Evolutionary conservation across 352 stramenopile species (phyloP), one percentile per base, ranked within the genome.

Genomic region (Phytophthora gonapodyides): DNA sequence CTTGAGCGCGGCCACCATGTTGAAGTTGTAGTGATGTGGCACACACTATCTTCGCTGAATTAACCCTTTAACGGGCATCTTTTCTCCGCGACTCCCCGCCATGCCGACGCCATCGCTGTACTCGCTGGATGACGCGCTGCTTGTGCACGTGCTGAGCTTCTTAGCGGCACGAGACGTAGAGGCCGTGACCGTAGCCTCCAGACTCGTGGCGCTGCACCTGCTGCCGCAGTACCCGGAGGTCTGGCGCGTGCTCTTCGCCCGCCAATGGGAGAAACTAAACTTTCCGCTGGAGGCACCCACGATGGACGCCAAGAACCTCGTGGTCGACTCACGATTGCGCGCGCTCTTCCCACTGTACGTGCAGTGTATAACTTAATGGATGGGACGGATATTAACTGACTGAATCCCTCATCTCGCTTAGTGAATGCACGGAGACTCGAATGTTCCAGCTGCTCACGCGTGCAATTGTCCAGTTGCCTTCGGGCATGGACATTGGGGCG

Each of bases 401-500:
- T 43, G 17, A 21, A 27, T 27, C 24, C 24, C 24, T 31, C 15
- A 5, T 43, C 7, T 19, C n/a, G 0, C 38, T 16, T 57, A 87
- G 75, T 41, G 46, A 58, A 16, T 78, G 50, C 47, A 71, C 67
- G 10, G 81, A 91, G 44, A 84, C 75, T 31, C 80, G 82, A 27
- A 61, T 91, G 47, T 88, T 70, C 54, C 82, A 91, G 58, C 56
- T 91, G 46, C 66, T 91, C 46, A 64, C 80, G 6, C 82, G 84
- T 52, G 75, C 73, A 16, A 67, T 89, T 31, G 75, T 73, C 13
- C 71, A 71, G 2, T 59, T 89, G 27, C 82, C 82, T 9, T 82
- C 78, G 3, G 86, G 75, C 31, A 80, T 76, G n/a, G 78, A 89
- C 38, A 51, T 89, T 17, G 52, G 67, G 12, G 61, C 75, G 21